These are phyloP conservation scores for Ailanthus altissimus DNA, from an alignment of 345 rosid genomes.

Conservation along the genomic window DNA sequence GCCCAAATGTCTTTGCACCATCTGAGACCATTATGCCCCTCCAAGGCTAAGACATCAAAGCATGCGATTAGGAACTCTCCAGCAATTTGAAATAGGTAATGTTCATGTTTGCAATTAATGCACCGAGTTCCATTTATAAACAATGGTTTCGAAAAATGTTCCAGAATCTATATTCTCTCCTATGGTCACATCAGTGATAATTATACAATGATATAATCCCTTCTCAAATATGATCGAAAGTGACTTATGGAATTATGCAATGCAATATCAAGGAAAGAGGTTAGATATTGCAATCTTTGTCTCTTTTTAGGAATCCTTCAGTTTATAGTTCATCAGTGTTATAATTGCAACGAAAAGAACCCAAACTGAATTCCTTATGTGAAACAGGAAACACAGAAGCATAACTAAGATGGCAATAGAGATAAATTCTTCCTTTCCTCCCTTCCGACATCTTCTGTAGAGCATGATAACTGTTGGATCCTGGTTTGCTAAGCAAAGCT, in stretches of 20 bases:
- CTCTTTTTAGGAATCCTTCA: constrained; percentile 1
- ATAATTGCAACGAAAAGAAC: not conserved
- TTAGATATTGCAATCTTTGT: not conserved
- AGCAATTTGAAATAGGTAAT: not conserved
- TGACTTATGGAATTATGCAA: constrained; percentile 13
- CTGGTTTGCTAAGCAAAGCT: not conserved
- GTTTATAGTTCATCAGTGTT: not conserved
- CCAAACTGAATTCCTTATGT: not conserved
- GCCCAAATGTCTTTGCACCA: constrained; percentile 4
- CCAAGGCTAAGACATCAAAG: not conserved
- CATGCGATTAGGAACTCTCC: not conserved
- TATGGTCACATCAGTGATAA: not conserved
- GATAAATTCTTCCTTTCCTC: not conserved
- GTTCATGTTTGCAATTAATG: not conserved
- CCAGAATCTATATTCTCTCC: not conserved
- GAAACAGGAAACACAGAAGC: not conserved
- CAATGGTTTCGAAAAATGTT: not conserved
- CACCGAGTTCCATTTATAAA: not conserved
- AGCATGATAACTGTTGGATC: not conserved
- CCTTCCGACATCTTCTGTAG: not conserved
- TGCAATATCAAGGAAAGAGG: constrained; percentile 10
- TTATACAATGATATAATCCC: constrained; percentile 4
- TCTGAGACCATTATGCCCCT: constrained; percentile 24
- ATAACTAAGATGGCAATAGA: not conserved
- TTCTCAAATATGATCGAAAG: not conserved